Percentiles rank a stretch among this genome's conserved stretches.
Evolutionary conservation across 805 yeast genomes (phyloP).

Genomic region (Saccharomyces cerevisiae): DNA sequence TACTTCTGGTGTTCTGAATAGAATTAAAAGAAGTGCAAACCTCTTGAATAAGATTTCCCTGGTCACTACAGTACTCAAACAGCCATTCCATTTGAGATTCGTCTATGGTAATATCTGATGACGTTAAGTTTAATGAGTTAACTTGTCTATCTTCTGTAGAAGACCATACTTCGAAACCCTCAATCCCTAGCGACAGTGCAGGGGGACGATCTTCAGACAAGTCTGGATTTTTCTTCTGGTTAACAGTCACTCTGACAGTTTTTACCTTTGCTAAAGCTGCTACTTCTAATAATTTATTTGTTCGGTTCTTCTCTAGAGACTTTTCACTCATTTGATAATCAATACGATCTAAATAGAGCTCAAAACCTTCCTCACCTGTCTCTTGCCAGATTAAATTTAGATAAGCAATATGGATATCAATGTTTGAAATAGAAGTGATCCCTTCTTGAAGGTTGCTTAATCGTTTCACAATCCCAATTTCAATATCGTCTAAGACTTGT

Average conservation of each 20-base stretch:
- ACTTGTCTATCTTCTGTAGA: constrained; percentile 12
- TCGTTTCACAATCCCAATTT: constrained; percentile 45
- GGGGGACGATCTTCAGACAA: constrained; percentile 18
- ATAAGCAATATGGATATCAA: constrained; percentile 13
- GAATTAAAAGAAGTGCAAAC: constrained; percentile 6
- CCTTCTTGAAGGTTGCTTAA: constrained; percentile 31
- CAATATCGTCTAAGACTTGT: constrained; percentile 55
- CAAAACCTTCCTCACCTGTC: constrained; percentile 12
- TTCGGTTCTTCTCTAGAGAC: constrained; percentile 12
- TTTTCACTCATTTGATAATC: constrained; percentile 19
- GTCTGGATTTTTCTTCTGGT: constrained; percentile 4
- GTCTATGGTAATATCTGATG: constrained; percentile 27
- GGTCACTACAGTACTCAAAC: constrained; percentile 13
- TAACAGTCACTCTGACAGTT: constrained; percentile 16
- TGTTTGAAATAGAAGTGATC: constrained; percentile 6
- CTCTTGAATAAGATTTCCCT: constrained; percentile 3
- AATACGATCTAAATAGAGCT: constrained; percentile 15
- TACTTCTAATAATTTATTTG: constrained; percentile 9
- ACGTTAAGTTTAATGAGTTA: constrained; percentile 23
- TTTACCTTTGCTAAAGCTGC: constrained; percentile 12
- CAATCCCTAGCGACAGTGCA: constrained; percentile 20
- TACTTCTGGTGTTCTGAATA: constrained; percentile 6
- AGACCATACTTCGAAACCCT: constrained; percentile 27
- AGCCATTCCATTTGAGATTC: constrained; percentile 34
- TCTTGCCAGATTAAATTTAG: constrained; percentile 19